Conservation (phyloP, 208 protist species). For the Leishmania guyanensis region DNA sequence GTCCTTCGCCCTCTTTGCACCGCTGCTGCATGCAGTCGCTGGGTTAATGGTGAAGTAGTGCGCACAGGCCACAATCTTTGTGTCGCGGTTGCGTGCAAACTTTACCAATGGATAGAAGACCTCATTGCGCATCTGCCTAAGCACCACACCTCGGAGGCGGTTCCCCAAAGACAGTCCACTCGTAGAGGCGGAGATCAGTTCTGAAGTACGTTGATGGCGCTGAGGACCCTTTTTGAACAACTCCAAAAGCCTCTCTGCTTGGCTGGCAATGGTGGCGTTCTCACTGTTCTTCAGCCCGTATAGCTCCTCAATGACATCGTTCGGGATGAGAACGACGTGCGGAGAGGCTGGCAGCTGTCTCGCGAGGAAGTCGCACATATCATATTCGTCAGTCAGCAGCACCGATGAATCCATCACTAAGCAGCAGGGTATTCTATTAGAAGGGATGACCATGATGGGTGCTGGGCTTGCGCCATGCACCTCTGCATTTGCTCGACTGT, state of each 20-base stretch:
- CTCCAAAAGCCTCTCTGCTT: not conserved
- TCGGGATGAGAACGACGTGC: slow-evolving; percentile 20
- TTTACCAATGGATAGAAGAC: slow-evolving; percentile 7
- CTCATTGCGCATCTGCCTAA: not conserved
- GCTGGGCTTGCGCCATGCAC: not conserved
- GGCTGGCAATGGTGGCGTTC: not conserved
- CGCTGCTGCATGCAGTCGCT: not conserved
- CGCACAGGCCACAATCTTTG: slow-evolving; percentile 11
- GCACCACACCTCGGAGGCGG: not conserved
- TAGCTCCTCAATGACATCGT: slow-evolving; percentile 15
- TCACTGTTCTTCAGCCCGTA: not conserved
- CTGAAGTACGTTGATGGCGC: not conserved
- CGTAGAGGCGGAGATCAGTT: not conserved
- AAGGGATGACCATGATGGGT: not conserved
- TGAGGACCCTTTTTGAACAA: not conserved
- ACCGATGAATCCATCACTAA: slow-evolving; percentile 8
- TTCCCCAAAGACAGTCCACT: not conserved
- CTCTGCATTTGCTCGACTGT: not conserved
- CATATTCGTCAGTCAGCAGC: not conserved
- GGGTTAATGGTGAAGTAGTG: slow-evolving; percentile 6
- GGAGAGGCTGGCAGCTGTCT: not conserved
- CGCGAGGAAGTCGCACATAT: slow-evolving; percentile 3
- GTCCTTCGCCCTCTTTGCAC: not conserved
- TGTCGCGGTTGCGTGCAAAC: slow-evolving; percentile 14
- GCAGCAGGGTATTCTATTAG: not conserved